Conservation (phyloP, 164 flowering plant genomes). For the Brasenia schreberi region DNA sequence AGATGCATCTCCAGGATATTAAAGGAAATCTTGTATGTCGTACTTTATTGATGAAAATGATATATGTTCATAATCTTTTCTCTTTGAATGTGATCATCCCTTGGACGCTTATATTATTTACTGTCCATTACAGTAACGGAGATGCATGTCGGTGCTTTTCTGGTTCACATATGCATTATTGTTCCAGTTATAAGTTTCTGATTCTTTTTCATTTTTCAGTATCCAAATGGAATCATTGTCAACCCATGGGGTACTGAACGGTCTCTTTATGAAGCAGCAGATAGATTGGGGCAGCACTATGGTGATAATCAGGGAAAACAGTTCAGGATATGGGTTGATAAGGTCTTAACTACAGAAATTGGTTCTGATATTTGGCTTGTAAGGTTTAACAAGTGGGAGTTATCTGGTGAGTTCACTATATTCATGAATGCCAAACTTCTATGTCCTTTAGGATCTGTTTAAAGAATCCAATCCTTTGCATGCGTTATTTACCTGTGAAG, state of each 20-base stretch:
- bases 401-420: slow-evolving; percentile 27
- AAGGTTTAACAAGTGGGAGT: slow-evolving; percentile 66
- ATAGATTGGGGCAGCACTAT: slow-evolving; percentile 23
- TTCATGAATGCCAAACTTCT: not conserved
- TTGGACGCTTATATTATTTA: no score
- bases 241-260: slow-evolving; percentile 52
- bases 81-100: no score
- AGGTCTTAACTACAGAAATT: slow-evolving; percentile 33
- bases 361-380: slow-evolving; percentile 50
- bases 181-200: not conserved
- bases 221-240: slow-evolving; percentile 34
- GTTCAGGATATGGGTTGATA: slow-evolving; percentile 60
- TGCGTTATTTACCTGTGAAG: no score
- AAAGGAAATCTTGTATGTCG: slow-evolving; percentile 37
- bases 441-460: not conserved
- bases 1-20: slow-evolving; percentile 20
- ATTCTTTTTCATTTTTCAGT: slow-evolving; percentile 15
- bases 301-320: slow-evolving; percentile 52
- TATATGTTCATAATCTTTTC: no score
- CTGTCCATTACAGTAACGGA: no score
- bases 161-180: no score
- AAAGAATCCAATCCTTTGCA: no score
- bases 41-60: no score
- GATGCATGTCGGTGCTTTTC: no score
- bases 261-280: slow-evolving; percentile 25